Percentiles rank a stretch among this genome's conserved stretches.
phyloP scores from a whole-genome alignment of 768 basidiomycete species.

The Podaxis rugospora region DNA sequence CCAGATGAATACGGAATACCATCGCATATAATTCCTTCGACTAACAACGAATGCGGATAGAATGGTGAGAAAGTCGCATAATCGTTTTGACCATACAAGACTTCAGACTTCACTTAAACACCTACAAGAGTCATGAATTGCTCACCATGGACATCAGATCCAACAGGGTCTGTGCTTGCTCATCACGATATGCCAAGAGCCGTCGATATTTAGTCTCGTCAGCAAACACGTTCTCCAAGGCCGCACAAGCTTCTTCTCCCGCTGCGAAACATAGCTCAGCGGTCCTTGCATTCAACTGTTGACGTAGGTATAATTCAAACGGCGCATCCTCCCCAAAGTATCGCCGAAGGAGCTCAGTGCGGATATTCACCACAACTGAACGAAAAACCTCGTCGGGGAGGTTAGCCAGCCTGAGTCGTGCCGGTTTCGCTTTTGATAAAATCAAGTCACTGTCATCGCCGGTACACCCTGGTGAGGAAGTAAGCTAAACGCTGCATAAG shows the following conservation, averaged over 20 bases:
- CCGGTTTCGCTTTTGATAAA: constrained; percentile 2
- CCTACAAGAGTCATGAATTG: not conserved
- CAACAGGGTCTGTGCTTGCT: constrained; percentile 5
- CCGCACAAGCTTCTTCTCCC: not conserved
- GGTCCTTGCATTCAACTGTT: not conserved
- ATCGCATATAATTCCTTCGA: not conserved
- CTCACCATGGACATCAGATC: constrained; percentile 6
- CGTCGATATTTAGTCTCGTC: not conserved
- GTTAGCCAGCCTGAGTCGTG: not conserved
- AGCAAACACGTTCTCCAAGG: not conserved
- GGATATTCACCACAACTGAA: not conserved
- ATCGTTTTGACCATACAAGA: not conserved
- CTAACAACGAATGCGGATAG: constrained; percentile 5
- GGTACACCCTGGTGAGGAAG: not conserved
- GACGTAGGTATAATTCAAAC: not conserved
- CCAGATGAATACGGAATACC: not conserved
- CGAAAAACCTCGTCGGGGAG: not conserved
- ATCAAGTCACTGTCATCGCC: not conserved
- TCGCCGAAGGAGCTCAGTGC: not conserved
- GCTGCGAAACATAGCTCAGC: not conserved
- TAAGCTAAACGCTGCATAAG: not conserved
- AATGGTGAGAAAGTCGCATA: constrained; percentile 1
- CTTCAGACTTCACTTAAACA: not conserved
- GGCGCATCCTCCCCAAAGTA: not conserved
- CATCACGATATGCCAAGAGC: constrained; percentile 1